Percentiles rank a stretch among this genome's conserved stretches.
These are phyloP conservation scores for Crucihimalaya himalaica DNA, from an alignment of 345 rosid genomes.

Conservation along the genomic window DNA sequence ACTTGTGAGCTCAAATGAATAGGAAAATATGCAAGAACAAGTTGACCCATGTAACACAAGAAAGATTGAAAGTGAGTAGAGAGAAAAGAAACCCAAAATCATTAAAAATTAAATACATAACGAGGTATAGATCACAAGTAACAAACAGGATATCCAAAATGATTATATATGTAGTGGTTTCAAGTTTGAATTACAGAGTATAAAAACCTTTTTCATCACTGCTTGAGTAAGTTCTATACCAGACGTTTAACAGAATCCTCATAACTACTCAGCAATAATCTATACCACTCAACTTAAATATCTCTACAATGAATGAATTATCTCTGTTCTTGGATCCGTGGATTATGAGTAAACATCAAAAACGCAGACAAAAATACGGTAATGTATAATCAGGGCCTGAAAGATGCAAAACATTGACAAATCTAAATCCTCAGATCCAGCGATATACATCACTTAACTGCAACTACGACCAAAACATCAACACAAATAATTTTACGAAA, in stretches of 20 bases:
- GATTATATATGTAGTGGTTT: not conserved
- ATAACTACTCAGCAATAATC: not conserved
- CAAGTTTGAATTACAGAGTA: constrained; percentile 1
- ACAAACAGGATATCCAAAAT: constrained; percentile 10
- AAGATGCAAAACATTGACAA: constrained; percentile 3
- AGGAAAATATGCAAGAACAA: not conserved
- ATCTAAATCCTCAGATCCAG: constrained; percentile 25
- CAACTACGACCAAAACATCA: not conserved
- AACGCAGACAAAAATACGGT: not conserved
- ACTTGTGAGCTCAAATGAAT: constrained; percentile 9
- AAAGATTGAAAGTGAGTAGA: not conserved
- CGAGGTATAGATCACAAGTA: constrained; percentile 1
- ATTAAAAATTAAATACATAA: not conserved
- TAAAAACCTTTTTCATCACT: constrained; percentile 10
- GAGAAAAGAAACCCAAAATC: constrained; percentile 7
- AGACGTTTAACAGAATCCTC: not conserved
- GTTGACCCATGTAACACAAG: not conserved
- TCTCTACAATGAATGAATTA: constrained; percentile 1
- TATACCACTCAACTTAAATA: not conserved
- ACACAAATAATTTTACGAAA: not conserved
- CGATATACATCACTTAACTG: constrained; percentile 11
- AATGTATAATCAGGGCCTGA: not conserved
- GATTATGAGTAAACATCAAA: constrained; percentile 2
- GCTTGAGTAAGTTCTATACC: not conserved
- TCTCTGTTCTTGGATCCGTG: not conserved